These are phyloP conservation scores for Fusarium illudens DNA, from an alignment of 2,329 filamentous ascomycete species.

Conservation along the genomic window DNA sequence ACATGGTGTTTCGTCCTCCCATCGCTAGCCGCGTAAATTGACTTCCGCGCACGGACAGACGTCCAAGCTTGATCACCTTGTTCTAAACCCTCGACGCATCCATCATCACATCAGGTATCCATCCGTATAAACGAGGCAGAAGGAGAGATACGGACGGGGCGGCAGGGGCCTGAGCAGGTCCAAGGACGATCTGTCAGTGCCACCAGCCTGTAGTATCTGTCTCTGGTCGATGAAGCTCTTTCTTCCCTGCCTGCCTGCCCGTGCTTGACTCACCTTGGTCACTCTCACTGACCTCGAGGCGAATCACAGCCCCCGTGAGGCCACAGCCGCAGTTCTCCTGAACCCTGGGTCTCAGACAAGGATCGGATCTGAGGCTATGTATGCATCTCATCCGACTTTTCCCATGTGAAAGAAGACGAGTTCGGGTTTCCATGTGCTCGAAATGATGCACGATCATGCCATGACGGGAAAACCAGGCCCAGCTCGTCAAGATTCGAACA, in stretches of 20 bases:
- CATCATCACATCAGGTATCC: constrained; percentile 1
- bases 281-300: not conserved
- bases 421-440: constrained; percentile 2
- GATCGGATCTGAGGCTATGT: constrained; percentile 30
- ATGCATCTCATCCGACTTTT: constrained; percentile 12
- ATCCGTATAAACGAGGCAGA: not conserved
- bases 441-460: constrained; percentile 21
- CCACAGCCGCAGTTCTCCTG: not conserved
- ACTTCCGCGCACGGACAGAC: constrained; percentile 37
- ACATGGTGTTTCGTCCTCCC: constrained; percentile 3
- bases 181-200: not conserved
- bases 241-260: not conserved
- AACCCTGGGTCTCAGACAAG: constrained; percentile 22
- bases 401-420: constrained; percentile 16
- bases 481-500: not conserved
- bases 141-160: not conserved
- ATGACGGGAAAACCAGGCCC: constrained; percentile 15
- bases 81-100: constrained; percentile 1
- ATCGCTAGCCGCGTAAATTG: constrained; percentile 28
- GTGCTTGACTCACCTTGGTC: not conserved
- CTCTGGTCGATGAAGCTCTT: not conserved
- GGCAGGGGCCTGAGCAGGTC: not conserved
- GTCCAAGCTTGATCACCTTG: constrained; percentile 9
- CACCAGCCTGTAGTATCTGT: not conserved
- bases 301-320: not conserved